These are phyloP conservation scores for Monascus purpureus DNA, from an alignment of 495 filamentous ascomycete genomes.

Conservation along the genomic window DNA sequence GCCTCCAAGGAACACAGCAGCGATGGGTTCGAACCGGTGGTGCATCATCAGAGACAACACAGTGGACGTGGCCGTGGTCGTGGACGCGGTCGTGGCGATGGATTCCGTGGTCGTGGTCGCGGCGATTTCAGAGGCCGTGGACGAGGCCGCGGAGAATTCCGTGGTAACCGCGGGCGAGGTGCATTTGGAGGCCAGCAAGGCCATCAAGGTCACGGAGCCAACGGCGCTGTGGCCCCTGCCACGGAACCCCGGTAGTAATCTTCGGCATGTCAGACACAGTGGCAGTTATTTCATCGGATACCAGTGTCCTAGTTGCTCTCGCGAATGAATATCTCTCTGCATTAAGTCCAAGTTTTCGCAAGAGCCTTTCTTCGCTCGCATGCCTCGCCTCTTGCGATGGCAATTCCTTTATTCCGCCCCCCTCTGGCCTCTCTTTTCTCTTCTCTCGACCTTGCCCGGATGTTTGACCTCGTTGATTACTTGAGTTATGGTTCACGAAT, in stretches of 20 bases:
- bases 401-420: too few relatives aligned
- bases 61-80: constrained; percentile 39
- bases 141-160: constrained; percentile 24
- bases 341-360: too few relatives aligned
- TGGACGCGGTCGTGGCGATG: constrained; percentile 39
- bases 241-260: constrained; percentile 5
- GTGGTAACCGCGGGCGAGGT: constrained; percentile 19
- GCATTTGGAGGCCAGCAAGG: constrained; percentile 23
- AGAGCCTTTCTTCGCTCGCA: too few relatives aligned
- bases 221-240: constrained; percentile 9
- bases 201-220: constrained; percentile 10
- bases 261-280: not conserved
- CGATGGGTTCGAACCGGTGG: constrained; percentile 63
- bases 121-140: constrained; percentile 36
- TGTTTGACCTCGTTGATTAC: constrained; percentile 4
- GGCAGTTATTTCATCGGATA: too few relatives aligned
- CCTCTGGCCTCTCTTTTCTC: too few relatives aligned
- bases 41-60: constrained; percentile 33
- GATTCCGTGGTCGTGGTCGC: constrained; percentile 41
- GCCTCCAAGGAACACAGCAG: constrained; percentile 18
- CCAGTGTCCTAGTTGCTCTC: too few relatives aligned
- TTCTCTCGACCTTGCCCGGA: not conserved
- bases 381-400: too few relatives aligned
- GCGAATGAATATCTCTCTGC: not conserved
- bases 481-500: constrained; percentile 32